Evolutionary conservation across 257 asterid species (phyloP), one percentile per base, ranked within the genome.

Genomic region (Nicotiana tomentosiformis): DNA sequence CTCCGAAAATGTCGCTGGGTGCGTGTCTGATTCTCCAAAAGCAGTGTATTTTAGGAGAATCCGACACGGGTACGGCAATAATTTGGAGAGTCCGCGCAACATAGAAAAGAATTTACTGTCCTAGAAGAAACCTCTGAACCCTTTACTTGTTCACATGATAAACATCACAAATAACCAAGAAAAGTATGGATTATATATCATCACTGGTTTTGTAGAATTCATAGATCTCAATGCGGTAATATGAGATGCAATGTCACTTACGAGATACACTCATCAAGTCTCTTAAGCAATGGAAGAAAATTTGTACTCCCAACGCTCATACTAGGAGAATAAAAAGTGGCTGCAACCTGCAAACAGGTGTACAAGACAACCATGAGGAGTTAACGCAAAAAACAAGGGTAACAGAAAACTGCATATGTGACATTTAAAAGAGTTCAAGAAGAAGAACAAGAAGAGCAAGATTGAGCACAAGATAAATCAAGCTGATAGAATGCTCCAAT

Each of bases 221-320:
- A 74, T 14, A 23, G 20, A 49, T 74, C 51, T 74, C 80, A 74
- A 49, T 43, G 61, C 43, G 26, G 16, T 74, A 46, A 74, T 49
- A 74, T 74, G 79, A 74, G n/a, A 74, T 49, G 62, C 29, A 74
- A 49, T 49, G 80, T 82, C 84, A 91, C 99, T 93, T 90, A 96
- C 98, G 94, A 86, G 84, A 96, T 94, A 91, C 98, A 91, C 87
- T 94, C 98, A 70, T 96, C 99, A 76, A 96, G 97, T 84, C 95
- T 91, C 87, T 92, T 96, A 83, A 96, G 97, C 87, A 96, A 83
- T 49, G 97, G 99, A 72, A 96, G 98, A 88, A 96, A 96, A 88
- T 89, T 94, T 32, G 87, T 90, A 80, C 89, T 93, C 17, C 90
- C 86, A 57, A 93, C 97, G 84, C 86, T 94, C 98, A 96, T 96